Conservation (phyloP, 1,284 basidiomycete species). For the Apiotrichum akiyoshidainum region DNA sequence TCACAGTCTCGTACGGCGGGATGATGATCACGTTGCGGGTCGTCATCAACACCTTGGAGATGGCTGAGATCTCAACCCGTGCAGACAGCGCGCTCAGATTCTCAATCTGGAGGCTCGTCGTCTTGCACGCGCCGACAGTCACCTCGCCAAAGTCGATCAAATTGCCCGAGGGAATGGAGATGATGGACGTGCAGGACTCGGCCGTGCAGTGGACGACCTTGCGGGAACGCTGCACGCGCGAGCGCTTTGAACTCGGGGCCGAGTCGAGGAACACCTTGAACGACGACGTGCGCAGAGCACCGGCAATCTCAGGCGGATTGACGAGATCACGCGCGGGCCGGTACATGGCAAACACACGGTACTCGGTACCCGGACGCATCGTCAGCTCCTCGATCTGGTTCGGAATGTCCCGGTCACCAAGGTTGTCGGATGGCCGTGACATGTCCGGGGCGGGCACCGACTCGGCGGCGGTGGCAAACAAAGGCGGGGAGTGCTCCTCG, state of each 20-base stretch:
- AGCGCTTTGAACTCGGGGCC: constrained; percentile 28
- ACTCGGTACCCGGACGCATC: constrained; percentile 54
- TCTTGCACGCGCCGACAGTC: constrained; percentile 54
- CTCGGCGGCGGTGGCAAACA: constrained; percentile 16
- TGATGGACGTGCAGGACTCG: constrained; percentile 54
- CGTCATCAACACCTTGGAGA: constrained; percentile 55
- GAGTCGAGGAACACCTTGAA: constrained; percentile 54
- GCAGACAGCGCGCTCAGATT: constrained; percentile 53
- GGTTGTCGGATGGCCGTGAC: constrained; percentile 15
- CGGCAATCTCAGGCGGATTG: constrained; percentile 43
- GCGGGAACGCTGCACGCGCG: constrained; percentile 15
- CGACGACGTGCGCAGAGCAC: constrained; percentile 45
- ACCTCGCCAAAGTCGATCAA: constrained; percentile 54
- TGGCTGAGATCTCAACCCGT: constrained; percentile 54
- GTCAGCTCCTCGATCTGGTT: constrained; percentile 55
- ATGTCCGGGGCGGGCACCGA: not conserved
- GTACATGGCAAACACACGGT: constrained; percentile 54
- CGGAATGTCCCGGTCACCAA: constrained; percentile 33
- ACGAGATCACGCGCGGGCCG: constrained; percentile 46
- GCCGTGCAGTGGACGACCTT: constrained; percentile 42
- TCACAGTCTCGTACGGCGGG: constrained; percentile 52
- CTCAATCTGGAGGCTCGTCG: constrained; percentile 48
- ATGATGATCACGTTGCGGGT: constrained; percentile 54
- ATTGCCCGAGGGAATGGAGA: constrained; percentile 45
- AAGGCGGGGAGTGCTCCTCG: constrained; percentile 32